Evolutionary conservation across 768 basidiomycete species (phyloP).

Genomic region (Amanita exitialis): DNA sequence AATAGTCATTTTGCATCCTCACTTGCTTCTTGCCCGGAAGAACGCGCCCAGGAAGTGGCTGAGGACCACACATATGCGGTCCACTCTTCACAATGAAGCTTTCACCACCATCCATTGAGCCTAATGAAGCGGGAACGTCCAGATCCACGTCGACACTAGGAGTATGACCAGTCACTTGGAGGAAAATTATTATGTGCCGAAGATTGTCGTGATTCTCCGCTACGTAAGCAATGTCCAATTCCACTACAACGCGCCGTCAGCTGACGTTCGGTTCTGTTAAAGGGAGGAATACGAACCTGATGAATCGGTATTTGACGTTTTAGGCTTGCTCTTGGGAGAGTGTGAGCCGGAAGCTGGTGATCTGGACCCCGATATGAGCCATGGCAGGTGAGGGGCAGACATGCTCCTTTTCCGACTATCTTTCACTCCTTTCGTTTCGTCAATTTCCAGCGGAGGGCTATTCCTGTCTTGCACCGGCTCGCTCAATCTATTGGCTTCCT

Average conservation of each 20-base stretch:
- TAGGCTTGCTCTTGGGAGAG: constrained; percentile 4
- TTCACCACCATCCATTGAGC: constrained; percentile 33
- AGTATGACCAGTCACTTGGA: constrained; percentile 42
- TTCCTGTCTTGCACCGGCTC: constrained; percentile 47
- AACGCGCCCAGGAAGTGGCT: constrained; percentile 46
- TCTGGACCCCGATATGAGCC: constrained; percentile 33
- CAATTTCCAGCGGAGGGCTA: constrained; percentile 7
- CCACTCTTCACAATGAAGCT: constrained; percentile 56
- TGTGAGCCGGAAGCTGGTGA: constrained; percentile 7
- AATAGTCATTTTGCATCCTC: constrained; percentile 44
- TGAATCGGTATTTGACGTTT: background rate
- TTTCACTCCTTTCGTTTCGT: constrained; percentile 19
- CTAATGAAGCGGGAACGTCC: constrained; percentile 43
- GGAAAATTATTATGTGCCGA: constrained; percentile 66
- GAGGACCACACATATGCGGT: constrained; percentile 43
- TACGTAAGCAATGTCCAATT: constrained; percentile 39
- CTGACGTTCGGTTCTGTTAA: background rate
- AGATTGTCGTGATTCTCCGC: constrained; percentile 84
- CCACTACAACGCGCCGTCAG: constrained; percentile 11
- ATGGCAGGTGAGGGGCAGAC: constrained; percentile 52
- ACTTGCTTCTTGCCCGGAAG: constrained; percentile 53
- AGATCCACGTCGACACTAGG: constrained; percentile 49
- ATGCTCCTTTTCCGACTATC: constrained; percentile 37
- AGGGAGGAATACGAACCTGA: background rate
- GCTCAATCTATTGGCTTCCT: constrained; percentile 38